phyloP scores from a whole-genome alignment of 2,329 filamentous ascomycete species.

The Botryotinia calthae region DNA sequence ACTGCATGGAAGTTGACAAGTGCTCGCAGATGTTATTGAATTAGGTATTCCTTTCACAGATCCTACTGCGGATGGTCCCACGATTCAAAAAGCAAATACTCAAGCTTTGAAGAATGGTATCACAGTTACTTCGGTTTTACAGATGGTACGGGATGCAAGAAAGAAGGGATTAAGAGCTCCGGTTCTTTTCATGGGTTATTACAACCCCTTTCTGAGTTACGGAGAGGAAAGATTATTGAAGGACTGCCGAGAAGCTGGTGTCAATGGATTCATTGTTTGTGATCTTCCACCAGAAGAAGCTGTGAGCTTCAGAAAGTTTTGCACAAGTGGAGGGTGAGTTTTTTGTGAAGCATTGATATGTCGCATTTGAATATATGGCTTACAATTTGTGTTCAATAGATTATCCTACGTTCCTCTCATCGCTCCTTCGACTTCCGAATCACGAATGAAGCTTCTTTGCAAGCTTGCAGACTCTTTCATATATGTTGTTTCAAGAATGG shows the following conservation, averaged over 20 bases:
- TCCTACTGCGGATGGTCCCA: conserved; percentile 95
- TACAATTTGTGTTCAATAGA: conserved; percentile 42
- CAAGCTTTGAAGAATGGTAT: conserved; percentile 86
- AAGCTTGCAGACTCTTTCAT: conserved; percentile 97
- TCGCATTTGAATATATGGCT: conserved; percentile 15
- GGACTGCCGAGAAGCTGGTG: conserved; percentile 78
- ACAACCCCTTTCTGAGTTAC: conserved; percentile 92
- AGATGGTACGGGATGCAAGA: conserved; percentile 81
- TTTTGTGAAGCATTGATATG: neutral
- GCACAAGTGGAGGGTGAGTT: conserved; percentile 69
- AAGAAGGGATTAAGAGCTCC: conserved; percentile 74
- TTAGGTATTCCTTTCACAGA: conserved; percentile 96
- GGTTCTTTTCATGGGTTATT: conserved; percentile 96
- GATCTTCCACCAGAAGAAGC: conserved; percentile 96
- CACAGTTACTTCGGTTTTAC: conserved; percentile 72
- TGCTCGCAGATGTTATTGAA: conserved; percentile 79
- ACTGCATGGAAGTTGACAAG: conserved; percentile 12
- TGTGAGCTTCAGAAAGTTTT: conserved; percentile 83
- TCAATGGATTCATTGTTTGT: conserved; percentile 96
- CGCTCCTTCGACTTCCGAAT: conserved; percentile 86
- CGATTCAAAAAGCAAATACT: conserved; percentile 93
- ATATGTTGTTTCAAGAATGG: conserved; percentile 96
- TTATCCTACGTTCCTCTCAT: conserved; percentile 97
- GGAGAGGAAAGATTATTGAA: conserved; percentile 85
- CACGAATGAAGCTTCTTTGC: conserved; percentile 93